Evolutionary conservation across 2,329 filamentous ascomycete genomes (phyloP).

Genomic region (Botrytis byssoidea): DNA sequence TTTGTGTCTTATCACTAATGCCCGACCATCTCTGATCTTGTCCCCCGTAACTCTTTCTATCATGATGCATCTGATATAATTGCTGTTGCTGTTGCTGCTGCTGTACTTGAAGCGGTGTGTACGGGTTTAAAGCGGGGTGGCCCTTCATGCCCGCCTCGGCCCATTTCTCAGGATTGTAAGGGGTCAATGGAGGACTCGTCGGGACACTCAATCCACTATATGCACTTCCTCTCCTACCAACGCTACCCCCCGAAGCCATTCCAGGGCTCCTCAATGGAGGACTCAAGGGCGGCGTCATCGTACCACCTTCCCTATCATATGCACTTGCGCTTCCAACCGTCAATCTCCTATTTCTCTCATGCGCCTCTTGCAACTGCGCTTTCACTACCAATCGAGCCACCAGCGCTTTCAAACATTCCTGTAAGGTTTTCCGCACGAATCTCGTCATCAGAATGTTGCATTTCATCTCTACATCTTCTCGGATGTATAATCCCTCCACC

Average conservation of each 20-base stretch:
- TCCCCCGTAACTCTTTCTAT: slow-evolving; percentile 11
- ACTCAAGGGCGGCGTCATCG: slow-evolving; percentile 10
- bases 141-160: slow-evolving; percentile 1
- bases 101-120: slow-evolving; percentile 4
- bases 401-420: slow-evolving; percentile 69
- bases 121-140: not conserved
- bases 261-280: slow-evolving; percentile 11
- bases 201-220: not conserved
- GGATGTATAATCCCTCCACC: slow-evolving; percentile 68
- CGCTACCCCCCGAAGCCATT: not conserved
- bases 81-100: slow-evolving; percentile 6
- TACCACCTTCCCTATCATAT: not conserved
- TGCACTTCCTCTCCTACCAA: slow-evolving; percentile 9
- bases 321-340: not conserved
- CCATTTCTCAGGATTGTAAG: slow-evolving; percentile 20
- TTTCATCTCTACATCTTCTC: slow-evolving; percentile 79
- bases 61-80: not conserved
- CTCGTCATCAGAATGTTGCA: slow-evolving; percentile 73
- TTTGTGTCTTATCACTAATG: slow-evolving; percentile 8
- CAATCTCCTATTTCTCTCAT: slow-evolving; percentile 2
- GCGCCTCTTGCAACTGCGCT: slow-evolving; percentile 40
- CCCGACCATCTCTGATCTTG: slow-evolving; percentile 9
- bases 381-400: slow-evolving; percentile 61
- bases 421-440: slow-evolving; percentile 83
- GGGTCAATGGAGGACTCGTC: slow-evolving; percentile 8